These are phyloP conservation scores for Fusarium falciforme DNA, from an alignment of 2,329 filamentous ascomycete genomes.

Conservation along the genomic window DNA sequence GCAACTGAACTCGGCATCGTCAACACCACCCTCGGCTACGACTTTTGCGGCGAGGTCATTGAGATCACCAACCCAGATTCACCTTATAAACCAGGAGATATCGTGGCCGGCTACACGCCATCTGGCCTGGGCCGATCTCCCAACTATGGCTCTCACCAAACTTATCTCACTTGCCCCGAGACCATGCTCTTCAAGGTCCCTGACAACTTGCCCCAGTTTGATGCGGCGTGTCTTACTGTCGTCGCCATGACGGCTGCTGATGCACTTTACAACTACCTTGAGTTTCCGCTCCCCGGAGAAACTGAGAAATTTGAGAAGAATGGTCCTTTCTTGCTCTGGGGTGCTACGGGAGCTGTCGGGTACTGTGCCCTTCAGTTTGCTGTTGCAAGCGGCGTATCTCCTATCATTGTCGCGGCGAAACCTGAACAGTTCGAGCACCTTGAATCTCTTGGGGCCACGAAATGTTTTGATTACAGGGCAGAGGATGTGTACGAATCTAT, in stretches of 20 bases:
- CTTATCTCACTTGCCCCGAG: not conserved
- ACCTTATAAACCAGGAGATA: not conserved
- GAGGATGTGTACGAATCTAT: not conserved
- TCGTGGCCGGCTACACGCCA: not conserved
- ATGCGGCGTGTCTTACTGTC: conserved; percentile 1
- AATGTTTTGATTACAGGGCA: not conserved
- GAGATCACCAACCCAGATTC: not conserved
- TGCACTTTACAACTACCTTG: not conserved
- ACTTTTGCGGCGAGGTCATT: conserved; percentile 5
- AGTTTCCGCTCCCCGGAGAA: not conserved
- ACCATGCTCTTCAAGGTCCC: conserved; percentile 3
- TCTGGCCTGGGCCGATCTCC: not conserved
- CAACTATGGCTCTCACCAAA: conserved; percentile 2
- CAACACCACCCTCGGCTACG: not conserved
- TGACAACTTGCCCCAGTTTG: not conserved
- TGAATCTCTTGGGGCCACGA: not conserved
- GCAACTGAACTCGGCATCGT: not conserved
- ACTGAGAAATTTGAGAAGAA: not conserved
- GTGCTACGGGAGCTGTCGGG: not conserved
- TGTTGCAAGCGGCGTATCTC: not conserved
- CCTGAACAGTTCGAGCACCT: not conserved
- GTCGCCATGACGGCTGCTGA: conserved; percentile 11
- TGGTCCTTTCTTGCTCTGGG: conserved; percentile 2
- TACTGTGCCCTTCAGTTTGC: not conserved
- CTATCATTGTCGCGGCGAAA: not conserved